Evolutionary conservation across 208 protist genomes (phyloP), one percentile per base, ranked within the genome.

Genomic region (Crithidia sp.): DNA sequence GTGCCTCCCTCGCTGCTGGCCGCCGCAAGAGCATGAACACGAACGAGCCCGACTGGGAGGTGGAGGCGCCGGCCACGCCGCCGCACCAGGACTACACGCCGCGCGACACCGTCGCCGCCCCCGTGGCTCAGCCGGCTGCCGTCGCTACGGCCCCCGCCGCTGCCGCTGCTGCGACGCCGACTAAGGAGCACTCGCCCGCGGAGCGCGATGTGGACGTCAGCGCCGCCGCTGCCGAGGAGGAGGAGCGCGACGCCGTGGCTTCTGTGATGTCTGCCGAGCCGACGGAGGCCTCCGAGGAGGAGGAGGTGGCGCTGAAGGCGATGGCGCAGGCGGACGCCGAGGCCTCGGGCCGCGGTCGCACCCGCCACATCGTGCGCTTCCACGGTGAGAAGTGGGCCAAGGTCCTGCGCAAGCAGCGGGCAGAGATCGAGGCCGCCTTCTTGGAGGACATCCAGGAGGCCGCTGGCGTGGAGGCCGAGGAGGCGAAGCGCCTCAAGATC

Each of bases 301-400:
- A 82, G 44, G 50, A 82, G 50, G 63, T 7, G 7, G 72, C 36
- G 40, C 53, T 49, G 60, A 59, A 63, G 13, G 66, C 43, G 10
- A 39, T 47, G 12, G 63, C 28, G 4, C 61, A 71, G 36, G 47
- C 17, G 40, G 58, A 52, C 14, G 56, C 60, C 17, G 74, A 67
- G 37, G 68, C 40, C 61, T 2, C 50, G 12, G 62, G 68, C 7
- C 49, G 60, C 45, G 54, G 67, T 67, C 80, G 82, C 63, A 82
- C 76, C 2, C 82, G 77, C 61, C 84, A 92, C 76, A 83, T 74
- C 16, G 74, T 89, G 49, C 84, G 76, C 62, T 92, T 92, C 72
- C 84, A 78, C 68, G 87, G 87, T 41, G 55, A 58, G n/a, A 67
- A 70, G 67, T 91, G 87, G 87, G 61, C 54, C 8, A 58, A 73